Conservation (phyloP, 805 yeast genomes). For the Saturnispora sanitii region DNA sequence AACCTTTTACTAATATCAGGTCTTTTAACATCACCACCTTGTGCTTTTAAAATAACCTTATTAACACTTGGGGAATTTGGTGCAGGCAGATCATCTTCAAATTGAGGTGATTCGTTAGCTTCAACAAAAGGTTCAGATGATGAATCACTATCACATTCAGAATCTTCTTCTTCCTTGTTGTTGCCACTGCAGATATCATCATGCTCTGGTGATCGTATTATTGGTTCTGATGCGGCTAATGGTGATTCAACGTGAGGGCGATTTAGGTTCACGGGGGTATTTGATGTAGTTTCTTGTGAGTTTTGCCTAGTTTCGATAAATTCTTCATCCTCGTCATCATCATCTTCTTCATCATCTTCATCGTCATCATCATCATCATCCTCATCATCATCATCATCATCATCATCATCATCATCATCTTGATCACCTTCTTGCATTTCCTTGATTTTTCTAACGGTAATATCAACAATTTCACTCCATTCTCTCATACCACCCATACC, state of each 20-base stretch:
- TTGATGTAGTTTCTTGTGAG: too few species aligned
- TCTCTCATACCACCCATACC: conserved; percentile 99
- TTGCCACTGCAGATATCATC: too few species aligned
- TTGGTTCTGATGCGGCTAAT: not conserved
- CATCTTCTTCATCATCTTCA: conserved; percentile 32
- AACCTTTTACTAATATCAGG: conserved; percentile 4
- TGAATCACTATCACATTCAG: conserved; percentile 4
- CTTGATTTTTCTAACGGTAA: conserved; percentile 61
- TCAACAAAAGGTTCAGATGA: conserved; percentile 4
- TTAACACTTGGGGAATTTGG: conserved; percentile 15
- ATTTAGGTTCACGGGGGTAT: not conserved
- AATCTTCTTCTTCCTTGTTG: too few species aligned
- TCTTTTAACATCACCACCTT: conserved; percentile 8
- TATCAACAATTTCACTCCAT: conserved; percentile 87
- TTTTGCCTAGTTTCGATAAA: too few species aligned
- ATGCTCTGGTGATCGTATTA: conserved; percentile 6
- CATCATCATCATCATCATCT: conserved; percentile 38
- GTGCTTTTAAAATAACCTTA: conserved; percentile 10
- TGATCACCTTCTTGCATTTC: conserved; percentile 36
- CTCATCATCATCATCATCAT: conserved; percentile 31
- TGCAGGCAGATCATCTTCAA: conserved; percentile 8
- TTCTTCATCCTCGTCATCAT: conserved; percentile 30
- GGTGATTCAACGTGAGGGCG: conserved; percentile 5
- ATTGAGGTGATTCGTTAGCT: conserved; percentile 4
- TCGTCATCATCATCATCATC: conserved; percentile 32